Conservation (phyloP, 2,329 filamentous ascomycete genomes). For the Cladophialophora carrionii region DNA sequence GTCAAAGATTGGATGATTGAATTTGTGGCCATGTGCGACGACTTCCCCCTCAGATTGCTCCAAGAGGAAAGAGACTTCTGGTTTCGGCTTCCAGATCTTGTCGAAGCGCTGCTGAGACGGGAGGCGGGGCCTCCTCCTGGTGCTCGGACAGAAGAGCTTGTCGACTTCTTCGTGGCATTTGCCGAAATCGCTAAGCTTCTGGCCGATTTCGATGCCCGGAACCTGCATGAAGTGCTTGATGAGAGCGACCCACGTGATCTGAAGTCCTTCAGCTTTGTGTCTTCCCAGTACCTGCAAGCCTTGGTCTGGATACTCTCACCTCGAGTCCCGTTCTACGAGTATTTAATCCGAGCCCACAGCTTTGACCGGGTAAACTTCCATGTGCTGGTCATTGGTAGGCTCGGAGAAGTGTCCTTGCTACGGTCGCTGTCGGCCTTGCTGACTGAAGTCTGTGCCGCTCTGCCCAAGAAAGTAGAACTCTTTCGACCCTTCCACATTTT, state of each 20-base stretch:
- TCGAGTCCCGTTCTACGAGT: slow-evolving; percentile 46
- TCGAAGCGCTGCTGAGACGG: slow-evolving; percentile 49
- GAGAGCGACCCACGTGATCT: slow-evolving; percentile 40
- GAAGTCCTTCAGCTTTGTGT: slow-evolving; percentile 41
- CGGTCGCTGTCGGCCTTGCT: slow-evolving; percentile 28
- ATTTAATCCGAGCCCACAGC: slow-evolving; percentile 42
- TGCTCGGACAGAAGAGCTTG: slow-evolving; percentile 40
- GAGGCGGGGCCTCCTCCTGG: slow-evolving; percentile 31
- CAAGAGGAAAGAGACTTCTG: slow-evolving; percentile 51
- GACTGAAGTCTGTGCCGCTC: slow-evolving; percentile 20
- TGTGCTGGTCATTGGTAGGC: slow-evolving; percentile 22
- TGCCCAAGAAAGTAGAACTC: slow-evolving; percentile 28
- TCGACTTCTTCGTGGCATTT: slow-evolving; percentile 49
- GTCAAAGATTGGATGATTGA: slow-evolving; percentile 51
- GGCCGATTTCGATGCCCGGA: slow-evolving; percentile 45
- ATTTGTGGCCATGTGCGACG: slow-evolving; percentile 43
- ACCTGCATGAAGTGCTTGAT: slow-evolving; percentile 41
- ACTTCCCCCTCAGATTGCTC: slow-evolving; percentile 44
- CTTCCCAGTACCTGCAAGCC: slow-evolving; percentile 41
- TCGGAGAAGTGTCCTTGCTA: slow-evolving; percentile 24
- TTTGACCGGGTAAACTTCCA: slow-evolving; percentile 36
- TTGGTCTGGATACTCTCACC: slow-evolving; percentile 46
- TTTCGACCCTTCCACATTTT: slow-evolving; percentile 27
- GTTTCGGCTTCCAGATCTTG: slow-evolving; percentile 48
- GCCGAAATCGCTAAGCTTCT: slow-evolving; percentile 48